These are phyloP conservation scores for Gleditsia sinensis DNA, from an alignment of 306 rosid species.

Conservation along the genomic window DNA sequence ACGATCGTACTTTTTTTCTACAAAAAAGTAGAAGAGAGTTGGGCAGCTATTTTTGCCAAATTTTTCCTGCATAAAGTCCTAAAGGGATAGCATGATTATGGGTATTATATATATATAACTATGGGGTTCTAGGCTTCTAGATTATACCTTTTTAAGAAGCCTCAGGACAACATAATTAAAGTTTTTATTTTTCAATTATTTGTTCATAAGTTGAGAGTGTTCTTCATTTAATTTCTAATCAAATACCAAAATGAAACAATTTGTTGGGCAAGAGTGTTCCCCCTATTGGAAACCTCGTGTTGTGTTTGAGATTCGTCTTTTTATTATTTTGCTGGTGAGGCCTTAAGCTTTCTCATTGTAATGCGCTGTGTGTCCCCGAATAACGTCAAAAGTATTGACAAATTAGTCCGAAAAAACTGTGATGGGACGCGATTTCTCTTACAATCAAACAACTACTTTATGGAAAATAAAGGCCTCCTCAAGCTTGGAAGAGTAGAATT, in stretches of 20 bases:
- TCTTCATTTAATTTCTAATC: conserved; percentile 9
- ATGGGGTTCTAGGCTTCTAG: conserved; percentile 13
- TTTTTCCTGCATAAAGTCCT: neutral
- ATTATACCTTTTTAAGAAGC: conserved; percentile 23
- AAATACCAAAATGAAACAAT: conserved; percentile 25
- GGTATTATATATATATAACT: neutral
- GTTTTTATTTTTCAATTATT: conserved; percentile 34
- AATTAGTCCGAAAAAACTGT: neutral
- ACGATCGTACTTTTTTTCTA: neutral
- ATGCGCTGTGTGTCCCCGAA: neutral
- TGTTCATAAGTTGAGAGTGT: conserved; percentile 14
- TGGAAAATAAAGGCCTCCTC: neutral
- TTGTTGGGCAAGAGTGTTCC: conserved; percentile 48
- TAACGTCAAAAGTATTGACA: neutral
- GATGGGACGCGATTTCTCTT: neutral
- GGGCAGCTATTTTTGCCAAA: conserved; percentile 23
- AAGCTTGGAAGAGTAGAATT: neutral
- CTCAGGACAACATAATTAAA: conserved; percentile 37
- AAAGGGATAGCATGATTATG: neutral
- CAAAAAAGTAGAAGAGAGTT: conserved; percentile 4
- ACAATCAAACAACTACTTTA: neutral
- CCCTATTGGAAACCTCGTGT: conserved; percentile 57
- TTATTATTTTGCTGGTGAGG: neutral
- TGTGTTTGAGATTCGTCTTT: conserved; percentile 44
- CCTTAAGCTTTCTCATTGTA: neutral